These are phyloP conservation scores for Solanum appendiculatum DNA, from an alignment of 257 asterid genomes.

Conservation along the genomic window DNA sequence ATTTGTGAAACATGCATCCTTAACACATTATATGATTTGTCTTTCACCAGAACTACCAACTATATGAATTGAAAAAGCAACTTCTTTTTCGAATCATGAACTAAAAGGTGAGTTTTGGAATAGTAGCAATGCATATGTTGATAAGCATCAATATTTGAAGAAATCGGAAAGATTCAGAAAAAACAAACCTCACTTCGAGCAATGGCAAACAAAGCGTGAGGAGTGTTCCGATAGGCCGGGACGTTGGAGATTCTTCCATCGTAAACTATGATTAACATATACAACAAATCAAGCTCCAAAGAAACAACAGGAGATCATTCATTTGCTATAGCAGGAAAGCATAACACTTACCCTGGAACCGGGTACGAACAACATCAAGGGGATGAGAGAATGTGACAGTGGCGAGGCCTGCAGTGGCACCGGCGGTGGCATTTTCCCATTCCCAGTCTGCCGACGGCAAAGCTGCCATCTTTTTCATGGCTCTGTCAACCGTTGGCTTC, in stretches of 20 bases:
- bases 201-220: constrained; percentile 80
- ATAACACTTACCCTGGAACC: constrained; percentile 66
- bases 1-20: background rate
- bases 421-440: constrained; percentile 98
- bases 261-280: constrained; percentile 31
- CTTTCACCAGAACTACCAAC: background rate
- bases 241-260: constrained; percentile 61
- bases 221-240: constrained; percentile 72
- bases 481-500: background rate
- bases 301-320: background rate
- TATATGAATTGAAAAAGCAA: background rate
- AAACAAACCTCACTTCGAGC: constrained; percentile 77
- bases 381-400: constrained; percentile 83
- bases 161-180: background rate
- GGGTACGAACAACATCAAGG: constrained; percentile 91
- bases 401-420: constrained; percentile 80
- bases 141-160: background rate
- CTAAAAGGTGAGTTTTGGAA: background rate
- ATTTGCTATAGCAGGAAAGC: background rate
- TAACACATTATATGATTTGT: background rate
- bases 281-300: background rate
- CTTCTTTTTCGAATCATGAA: background rate
- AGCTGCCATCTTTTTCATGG: constrained; percentile 13
- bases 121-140: background rate
- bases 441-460: constrained; percentile 57